phyloP scores from a whole-genome alignment of 768 basidiomycete genomes.

The Filobasidium wieringae region DNA sequence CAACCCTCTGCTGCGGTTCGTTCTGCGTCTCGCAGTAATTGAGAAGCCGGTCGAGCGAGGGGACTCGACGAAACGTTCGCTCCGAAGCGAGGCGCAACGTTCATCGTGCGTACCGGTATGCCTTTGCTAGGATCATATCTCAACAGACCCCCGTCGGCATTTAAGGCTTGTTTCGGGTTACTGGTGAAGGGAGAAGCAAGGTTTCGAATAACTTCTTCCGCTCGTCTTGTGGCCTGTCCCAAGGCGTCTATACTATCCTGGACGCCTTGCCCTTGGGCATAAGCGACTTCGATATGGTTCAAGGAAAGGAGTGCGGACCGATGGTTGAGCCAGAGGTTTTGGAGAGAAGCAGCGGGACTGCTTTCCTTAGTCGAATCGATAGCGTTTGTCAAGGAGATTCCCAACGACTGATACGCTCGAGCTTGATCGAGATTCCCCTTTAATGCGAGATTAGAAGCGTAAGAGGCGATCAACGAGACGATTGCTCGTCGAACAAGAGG shows the following conservation, averaged over 20 bases:
- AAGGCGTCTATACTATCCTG: neutral
- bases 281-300: slow-evolving; percentile 25
- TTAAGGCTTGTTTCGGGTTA: neutral
- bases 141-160: neutral
- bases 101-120: neutral
- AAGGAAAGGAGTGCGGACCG: slow-evolving; percentile 23
- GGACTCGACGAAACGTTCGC: slow-evolving; percentile 5
- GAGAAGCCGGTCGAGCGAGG: slow-evolving; percentile 11
- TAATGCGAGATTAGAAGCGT: slow-evolving; percentile 24
- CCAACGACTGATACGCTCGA: neutral
- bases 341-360: slow-evolving; percentile 19
- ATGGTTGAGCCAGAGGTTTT: slow-evolving; percentile 26
- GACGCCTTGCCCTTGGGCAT: slow-evolving; percentile 18
- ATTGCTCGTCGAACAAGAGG: slow-evolving; percentile 26
- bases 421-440: slow-evolving; percentile 14
- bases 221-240: slow-evolving; percentile 1
- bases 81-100: neutral
- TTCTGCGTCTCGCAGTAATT: slow-evolving; percentile 24
- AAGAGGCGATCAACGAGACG: slow-evolving; percentile 27
- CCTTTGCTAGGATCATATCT: neutral
- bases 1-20: slow-evolving; percentile 26
- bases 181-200: neutral
- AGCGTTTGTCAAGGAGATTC: neutral
- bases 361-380: slow-evolving; percentile 8
- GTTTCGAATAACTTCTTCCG: slow-evolving; percentile 5